phyloP scores from a whole-genome alignment of 768 basidiomycete genomes.

The Russula abietina region DNA sequence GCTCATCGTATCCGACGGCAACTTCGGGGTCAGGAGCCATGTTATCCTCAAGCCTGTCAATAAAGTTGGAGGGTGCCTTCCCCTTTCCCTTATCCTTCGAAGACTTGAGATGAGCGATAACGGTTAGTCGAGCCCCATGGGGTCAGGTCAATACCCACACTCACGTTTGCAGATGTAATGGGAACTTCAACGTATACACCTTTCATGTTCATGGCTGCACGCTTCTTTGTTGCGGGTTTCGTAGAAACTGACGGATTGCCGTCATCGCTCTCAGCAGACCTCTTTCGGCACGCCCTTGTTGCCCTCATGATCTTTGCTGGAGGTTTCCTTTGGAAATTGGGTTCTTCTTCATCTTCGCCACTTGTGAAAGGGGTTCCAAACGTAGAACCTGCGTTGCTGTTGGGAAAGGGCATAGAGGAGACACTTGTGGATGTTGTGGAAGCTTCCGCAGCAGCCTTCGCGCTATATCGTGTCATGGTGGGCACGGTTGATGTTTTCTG shows the following conservation, averaged over 20 bases:
- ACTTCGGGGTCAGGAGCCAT: conserved; percentile 49
- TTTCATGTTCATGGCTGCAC: conserved; percentile 17
- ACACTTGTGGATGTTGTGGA: conserved; percentile 15
- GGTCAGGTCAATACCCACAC: conserved; percentile 20
- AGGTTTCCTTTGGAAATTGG: conserved; percentile 29
- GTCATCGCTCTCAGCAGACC: conserved; percentile 32
- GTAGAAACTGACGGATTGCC: conserved; percentile 33
- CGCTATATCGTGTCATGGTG: conserved; percentile 7
- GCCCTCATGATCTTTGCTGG: conserved; percentile 21
- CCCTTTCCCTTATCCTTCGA: conserved; percentile 22
- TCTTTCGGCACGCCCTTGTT: conserved; percentile 16
- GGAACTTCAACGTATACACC: conserved; percentile 28
- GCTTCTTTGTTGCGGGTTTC: conserved; percentile 26
- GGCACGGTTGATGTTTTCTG: not conserved
- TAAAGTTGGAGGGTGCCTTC: conserved; percentile 2
- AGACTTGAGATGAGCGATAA: conserved; percentile 17
- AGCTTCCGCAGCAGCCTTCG: conserved; percentile 3
- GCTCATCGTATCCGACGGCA: conserved; percentile 29
- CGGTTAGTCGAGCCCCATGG: conserved; percentile 5
- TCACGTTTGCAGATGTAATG: conserved; percentile 8
- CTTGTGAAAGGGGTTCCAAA: conserved; percentile 18
- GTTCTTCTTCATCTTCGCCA: conserved; percentile 17
- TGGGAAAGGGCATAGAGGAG: conserved; percentile 16
- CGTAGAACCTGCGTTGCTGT: conserved; percentile 20
- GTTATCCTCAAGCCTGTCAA: conserved; percentile 3